phyloP scores from a whole-genome alignment of 2,329 filamentous ascomycete genomes.

The Phialophora verrucosa region DNA sequence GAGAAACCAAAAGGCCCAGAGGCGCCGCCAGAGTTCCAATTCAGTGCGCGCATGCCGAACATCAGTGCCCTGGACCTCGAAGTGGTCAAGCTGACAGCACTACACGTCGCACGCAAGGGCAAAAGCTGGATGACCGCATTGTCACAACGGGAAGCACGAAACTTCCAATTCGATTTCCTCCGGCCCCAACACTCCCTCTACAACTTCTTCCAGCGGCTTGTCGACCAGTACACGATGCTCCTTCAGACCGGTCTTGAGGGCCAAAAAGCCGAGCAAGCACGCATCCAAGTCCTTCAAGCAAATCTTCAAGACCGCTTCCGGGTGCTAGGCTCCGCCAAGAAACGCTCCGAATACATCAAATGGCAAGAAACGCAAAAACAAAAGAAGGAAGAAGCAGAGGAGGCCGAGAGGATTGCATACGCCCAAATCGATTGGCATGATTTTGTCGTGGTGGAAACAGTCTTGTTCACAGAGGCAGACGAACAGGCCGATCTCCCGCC shows the following conservation, averaged over 20 bases:
- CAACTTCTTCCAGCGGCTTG: constrained; percentile 89
- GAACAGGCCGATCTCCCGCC: constrained; percentile 85
- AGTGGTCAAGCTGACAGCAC: constrained; percentile 74
- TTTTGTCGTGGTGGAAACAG: constrained; percentile 93
- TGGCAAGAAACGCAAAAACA: constrained; percentile 83
- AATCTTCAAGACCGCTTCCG: constrained; percentile 81
- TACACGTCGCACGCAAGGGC: constrained; percentile 92
- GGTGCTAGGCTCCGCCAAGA: constrained; percentile 78
- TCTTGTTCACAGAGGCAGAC: constrained; percentile 87
- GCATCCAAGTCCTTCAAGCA: constrained; percentile 72
- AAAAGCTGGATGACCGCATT: constrained; percentile 88
- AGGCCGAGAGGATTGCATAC: constrained; percentile 77
- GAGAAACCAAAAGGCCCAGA: constrained; percentile 81
- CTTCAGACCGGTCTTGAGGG: constrained; percentile 72
- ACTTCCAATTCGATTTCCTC: constrained; percentile 95
- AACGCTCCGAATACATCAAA: constrained; percentile 85
- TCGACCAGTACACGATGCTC: constrained; percentile 90
- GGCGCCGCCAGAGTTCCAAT: constrained; percentile 84
- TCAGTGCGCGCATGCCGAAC: constrained; percentile 95
- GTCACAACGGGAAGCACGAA: constrained; percentile 84
- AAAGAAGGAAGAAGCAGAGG: constrained; percentile 85
- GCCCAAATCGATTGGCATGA: constrained; percentile 97
- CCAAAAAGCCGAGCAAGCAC: constrained; percentile 72
- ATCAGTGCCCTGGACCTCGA: constrained; percentile 93
- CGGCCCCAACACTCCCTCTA: constrained; percentile 94